Conservation (phyloP, 257 asterid genomes). For the Anisodus acutangulus region DNA sequence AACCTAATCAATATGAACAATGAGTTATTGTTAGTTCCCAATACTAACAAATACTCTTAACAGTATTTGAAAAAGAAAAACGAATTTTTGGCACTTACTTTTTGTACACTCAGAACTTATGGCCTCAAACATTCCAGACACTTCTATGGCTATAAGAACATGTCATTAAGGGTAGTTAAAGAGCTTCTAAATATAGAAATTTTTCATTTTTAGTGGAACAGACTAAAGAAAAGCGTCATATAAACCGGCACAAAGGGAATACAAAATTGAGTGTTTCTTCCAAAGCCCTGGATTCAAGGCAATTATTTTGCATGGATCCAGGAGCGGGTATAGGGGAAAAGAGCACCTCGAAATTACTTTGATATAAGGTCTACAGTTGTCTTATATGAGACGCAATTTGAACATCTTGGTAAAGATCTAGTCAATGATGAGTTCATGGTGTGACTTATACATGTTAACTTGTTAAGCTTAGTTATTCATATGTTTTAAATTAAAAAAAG, state of each 20-base stretch:
- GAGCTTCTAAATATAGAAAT: neutral
- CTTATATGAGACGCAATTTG: neutral
- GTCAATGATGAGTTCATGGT: neutral
- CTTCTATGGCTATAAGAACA: neutral
- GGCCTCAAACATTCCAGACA: neutral
- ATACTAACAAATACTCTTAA: neutral
- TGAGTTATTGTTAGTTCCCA: neutral
- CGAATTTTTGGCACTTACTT: neutral
- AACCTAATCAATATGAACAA: slow-evolving; percentile 42
- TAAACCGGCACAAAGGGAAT: too few relatives aligned
- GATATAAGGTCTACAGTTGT: neutral
- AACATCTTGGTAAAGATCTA: neutral
- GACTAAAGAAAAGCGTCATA: neutral
- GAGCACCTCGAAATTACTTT: neutral
- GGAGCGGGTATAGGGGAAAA: neutral
- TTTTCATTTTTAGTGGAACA: neutral
- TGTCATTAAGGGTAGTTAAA: neutral
- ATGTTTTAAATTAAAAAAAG: too few relatives aligned
- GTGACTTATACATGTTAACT: neutral
- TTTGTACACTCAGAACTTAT: neutral
- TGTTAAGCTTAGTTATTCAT: neutral
- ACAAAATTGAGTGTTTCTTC: neutral
- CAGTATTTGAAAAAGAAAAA: neutral
- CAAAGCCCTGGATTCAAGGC: neutral
- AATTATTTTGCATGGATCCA: neutral